These are phyloP conservation scores for Xylaria sp. DNA, from an alignment of 2,329 filamentous ascomycete species.

Conservation along the genomic window DNA sequence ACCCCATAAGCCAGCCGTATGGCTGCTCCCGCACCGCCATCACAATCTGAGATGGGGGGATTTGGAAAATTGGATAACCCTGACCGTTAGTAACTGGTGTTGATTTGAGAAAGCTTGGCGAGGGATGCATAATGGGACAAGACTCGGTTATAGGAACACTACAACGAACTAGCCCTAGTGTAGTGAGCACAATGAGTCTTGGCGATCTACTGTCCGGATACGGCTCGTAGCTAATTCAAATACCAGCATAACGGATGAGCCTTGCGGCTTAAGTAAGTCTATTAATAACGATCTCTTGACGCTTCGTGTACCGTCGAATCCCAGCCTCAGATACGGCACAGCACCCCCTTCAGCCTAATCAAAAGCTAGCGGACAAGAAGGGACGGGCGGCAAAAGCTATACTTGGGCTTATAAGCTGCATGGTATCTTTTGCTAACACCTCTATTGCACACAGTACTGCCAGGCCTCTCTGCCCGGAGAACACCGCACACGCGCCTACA, in stretches of 20 bases:
- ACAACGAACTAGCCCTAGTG: background rate
- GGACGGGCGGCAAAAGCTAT: constrained; percentile 6
- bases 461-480: no score
- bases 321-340: background rate
- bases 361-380: background rate
- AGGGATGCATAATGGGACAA: background rate
- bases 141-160: constrained; percentile 1
- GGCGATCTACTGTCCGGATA: background rate
- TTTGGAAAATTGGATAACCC: constrained; percentile 1
- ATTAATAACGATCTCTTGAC: constrained; percentile 9
- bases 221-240: background rate
- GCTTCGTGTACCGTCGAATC: background rate
- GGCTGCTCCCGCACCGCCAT: background rate
- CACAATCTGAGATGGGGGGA: background rate
- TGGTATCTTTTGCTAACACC: constrained; percentile 6
- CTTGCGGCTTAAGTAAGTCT: constrained; percentile 18
- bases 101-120: constrained; percentile 14
- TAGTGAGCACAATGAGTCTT: background rate
- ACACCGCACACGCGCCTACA: no score
- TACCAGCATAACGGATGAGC: constrained; percentile 1
- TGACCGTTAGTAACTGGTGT: background rate
- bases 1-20: background rate
- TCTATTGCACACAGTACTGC: background rate
- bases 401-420: background rate
- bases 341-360: constrained; percentile 8